Evolutionary conservation across 2,329 filamentous ascomycete genomes (phyloP), one percentile per base, ranked within the genome.

Genomic region (Escovopsis weberi): DNA sequence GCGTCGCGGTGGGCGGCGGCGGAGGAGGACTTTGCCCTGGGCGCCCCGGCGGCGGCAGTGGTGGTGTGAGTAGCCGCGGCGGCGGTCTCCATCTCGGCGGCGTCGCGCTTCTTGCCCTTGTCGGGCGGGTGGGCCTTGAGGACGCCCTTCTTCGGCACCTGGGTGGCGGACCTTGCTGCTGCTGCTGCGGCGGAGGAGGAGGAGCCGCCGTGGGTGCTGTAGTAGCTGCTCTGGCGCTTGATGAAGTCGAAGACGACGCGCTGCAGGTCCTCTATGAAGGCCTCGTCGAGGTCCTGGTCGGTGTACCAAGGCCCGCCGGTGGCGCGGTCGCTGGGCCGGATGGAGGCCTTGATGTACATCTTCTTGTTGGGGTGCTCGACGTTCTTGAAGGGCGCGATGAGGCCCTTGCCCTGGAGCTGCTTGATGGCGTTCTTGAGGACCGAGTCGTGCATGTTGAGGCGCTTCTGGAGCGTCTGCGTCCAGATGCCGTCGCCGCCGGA

Each of bases 241-340:
- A 94, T 76, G 47, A 78, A 80, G 49, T 81, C 75, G 52, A 85
- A 83, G 41, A 94, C 75, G 46, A 83, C 74, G 18, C 75, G 72
- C 47, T 83, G 76, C 40, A 95, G 69, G 36, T 78, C 77, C 44
- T 84, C 78, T 53, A 96, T 88, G 58, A 98, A 85, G 45, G 82
- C 83, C 49, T 84, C 80, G 61, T 98, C 91, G 11, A 96, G 73
- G 50, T 88, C 83, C 41, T 86, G 85, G 48, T 94, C 87, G 7
- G 85, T 88, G 60, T 91, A 95, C 85, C 89, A 98, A 8, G 86
- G 83, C 2, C 91, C 91, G 39, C 91, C 91, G 0, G 87, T 94
- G 38, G 93, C 85, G 47, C 91, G 83, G 48, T 95, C 88, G 42
- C 82, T 85, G 0, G 91, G 89, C 10, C 79, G 77, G 47, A 98